A percentile compares a stretch with the other conserved stretches of the same genome.
Conservation (phyloP, 257 asterid genomes). For the Ballota nigra region DNA sequence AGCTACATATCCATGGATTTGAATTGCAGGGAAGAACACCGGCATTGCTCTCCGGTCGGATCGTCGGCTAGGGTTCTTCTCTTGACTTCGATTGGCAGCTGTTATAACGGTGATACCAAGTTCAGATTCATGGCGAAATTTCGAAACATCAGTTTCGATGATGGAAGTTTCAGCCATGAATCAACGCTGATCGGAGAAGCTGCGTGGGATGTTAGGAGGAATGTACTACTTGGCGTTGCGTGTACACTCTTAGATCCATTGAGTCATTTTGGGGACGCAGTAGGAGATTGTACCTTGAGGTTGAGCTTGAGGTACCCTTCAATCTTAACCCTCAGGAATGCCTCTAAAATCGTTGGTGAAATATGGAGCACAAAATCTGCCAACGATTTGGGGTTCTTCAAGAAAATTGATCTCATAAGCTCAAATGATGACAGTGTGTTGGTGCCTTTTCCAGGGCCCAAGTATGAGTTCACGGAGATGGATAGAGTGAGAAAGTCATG, state of each 20-base stretch:
- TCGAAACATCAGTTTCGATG: not conserved
- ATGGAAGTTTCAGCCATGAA: conserved; percentile 9
- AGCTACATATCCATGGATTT: conserved; percentile 23
- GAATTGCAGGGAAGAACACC: conserved; percentile 27
- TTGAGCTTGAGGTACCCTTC: conserved; percentile 51
- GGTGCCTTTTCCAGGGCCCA: conserved; percentile 27
- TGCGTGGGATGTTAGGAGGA: conserved; percentile 48
- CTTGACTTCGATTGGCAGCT: conserved; percentile 34
- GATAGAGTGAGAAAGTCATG: conserved; percentile 37
- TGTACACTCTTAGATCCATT: conserved; percentile 42
- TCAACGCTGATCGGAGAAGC: conserved; percentile 56
- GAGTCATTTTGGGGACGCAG: conserved; percentile 17
- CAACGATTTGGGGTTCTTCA: conserved; percentile 38
- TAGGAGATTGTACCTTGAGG: conserved; percentile 54
- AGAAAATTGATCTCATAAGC: conserved; percentile 26
- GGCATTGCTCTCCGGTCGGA: conserved; percentile 32
- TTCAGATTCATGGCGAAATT: conserved; percentile 32
- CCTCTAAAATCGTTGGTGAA: conserved; percentile 35
- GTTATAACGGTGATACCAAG: conserved; percentile 33
- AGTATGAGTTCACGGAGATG: conserved; percentile 53
- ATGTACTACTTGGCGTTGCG: conserved; percentile 39
- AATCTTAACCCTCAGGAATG: conserved; percentile 34
- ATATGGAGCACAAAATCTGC: conserved; percentile 49
- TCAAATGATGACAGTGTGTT: not conserved
- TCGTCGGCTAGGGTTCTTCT: conserved; percentile 28